Percentiles rank a stretch among this genome's conserved stretches.
phyloP scores from a whole-genome alignment of 805 yeast genomes.

The Pichia eremophila region DNA sequence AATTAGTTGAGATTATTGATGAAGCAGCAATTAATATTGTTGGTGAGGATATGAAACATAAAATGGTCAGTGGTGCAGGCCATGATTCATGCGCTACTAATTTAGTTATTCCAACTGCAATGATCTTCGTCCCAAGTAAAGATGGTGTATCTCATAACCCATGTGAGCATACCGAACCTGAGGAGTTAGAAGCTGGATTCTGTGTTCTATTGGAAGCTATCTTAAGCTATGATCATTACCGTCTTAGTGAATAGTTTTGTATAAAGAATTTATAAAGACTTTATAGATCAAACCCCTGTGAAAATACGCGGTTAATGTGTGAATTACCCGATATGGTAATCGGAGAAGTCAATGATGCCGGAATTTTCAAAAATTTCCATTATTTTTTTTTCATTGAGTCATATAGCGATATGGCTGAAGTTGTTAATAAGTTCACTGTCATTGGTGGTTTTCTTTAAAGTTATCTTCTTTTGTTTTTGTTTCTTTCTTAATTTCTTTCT shows the following conservation, averaged over 20 bases:
- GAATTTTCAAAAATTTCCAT: too few species aligned
- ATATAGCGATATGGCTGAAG: too few species aligned
- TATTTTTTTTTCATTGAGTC: too few species aligned
- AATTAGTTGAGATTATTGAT: constrained; percentile 41
- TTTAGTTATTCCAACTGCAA: constrained; percentile 52
- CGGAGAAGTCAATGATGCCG: too few species aligned
- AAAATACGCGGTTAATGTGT: too few species aligned
- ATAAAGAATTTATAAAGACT: too few species aligned
- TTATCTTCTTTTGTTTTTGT: too few species aligned
- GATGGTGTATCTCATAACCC: constrained; percentile 64
- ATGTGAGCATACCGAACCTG: constrained; percentile 55
- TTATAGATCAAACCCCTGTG: too few species aligned
- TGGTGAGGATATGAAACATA: constrained; percentile 34
- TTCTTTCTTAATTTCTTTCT: too few species aligned
- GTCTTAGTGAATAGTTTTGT: constrained; percentile 3
- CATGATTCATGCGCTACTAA: constrained; percentile 62
- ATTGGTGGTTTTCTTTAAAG: too few species aligned
- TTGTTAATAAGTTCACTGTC: too few species aligned
- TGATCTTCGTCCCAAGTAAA: constrained; percentile 63
- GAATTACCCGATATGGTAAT: too few species aligned
- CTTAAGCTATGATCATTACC: constrained; percentile 17
- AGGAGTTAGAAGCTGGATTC: constrained; percentile 54
- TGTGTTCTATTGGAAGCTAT: constrained; percentile 45
- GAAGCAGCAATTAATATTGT: constrained; percentile 42
- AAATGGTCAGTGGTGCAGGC: constrained; percentile 61